These are phyloP conservation scores for Blastocystis sp. DNA, from an alignment of 352 stramenopile genomes.

Conservation along the genomic window DNA sequence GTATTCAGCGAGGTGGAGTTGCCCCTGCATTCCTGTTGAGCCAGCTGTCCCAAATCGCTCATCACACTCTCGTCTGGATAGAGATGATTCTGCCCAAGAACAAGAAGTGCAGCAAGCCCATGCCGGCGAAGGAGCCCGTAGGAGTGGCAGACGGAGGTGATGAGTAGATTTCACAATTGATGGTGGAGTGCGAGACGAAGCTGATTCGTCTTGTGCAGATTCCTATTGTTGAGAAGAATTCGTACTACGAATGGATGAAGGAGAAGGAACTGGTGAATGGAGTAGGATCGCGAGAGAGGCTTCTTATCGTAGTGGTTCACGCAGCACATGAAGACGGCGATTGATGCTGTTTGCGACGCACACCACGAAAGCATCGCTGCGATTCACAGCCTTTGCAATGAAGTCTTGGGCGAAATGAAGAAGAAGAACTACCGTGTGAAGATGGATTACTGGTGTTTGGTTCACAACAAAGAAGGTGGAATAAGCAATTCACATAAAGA, in stretches of 20 bases:
- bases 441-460: background rate
- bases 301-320: background rate
- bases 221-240: background rate
- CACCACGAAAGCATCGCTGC: background rate
- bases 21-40: background rate
- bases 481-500: background rate
- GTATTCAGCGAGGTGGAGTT: background rate
- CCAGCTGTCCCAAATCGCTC: slow-evolving; percentile 4
- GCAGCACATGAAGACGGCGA: background rate
- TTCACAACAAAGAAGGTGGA: background rate
- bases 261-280: background rate
- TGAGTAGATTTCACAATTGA: background rate
- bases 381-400: background rate
- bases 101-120: slow-evolving; percentile 37
- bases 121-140: slow-evolving; percentile 4
- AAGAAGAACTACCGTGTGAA: background rate
- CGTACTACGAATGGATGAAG: background rate
- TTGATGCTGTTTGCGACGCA: background rate
- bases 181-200: background rate
- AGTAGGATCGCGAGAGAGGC: no score
- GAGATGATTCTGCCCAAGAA: slow-evolving; percentile 6
- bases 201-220: background rate
- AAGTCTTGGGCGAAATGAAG: background rate
- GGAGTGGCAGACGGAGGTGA: background rate
- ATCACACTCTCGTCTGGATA: slow-evolving; percentile 5